A percentile compares a stretch with the other conserved stretches of the same genome.
phyloP scores from a whole-genome alignment of 768 basidiomycete genomes.

The Mycena filopes region DNA sequence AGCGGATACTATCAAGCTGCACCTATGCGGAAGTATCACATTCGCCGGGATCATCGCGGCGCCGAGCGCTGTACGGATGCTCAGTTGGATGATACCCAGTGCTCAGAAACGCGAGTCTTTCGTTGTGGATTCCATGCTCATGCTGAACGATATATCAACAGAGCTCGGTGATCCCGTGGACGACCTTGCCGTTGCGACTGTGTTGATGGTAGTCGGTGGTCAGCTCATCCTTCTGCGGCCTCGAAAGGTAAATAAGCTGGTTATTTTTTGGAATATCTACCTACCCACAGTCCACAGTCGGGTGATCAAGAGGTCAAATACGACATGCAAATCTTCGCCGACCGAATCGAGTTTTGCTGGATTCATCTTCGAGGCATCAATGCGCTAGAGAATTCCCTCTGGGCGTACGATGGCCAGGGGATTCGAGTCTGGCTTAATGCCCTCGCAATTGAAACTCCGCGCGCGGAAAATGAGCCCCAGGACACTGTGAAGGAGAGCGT shows the following conservation, averaged over 20 bases:
- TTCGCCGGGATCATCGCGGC: conserved; percentile 90
- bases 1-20: conserved; percentile 82
- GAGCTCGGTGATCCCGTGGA: conserved; percentile 95
- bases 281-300: conserved; percentile 56
- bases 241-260: conserved; percentile 65
- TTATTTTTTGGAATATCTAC: background rate
- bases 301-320: conserved; percentile 92
- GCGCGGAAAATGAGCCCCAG: conserved; percentile 44
- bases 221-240: conserved; percentile 91
- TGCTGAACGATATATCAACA: conserved; percentile 44
- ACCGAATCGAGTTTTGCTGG: conserved; percentile 99
- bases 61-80: conserved; percentile 84
- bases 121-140: background rate
- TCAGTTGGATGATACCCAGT: conserved; percentile 97
- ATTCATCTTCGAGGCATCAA: conserved; percentile 95
- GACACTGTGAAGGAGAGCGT: conserved; percentile 90
- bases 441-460: conserved; percentile 81
- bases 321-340: conserved; percentile 96
- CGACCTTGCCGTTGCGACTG: conserved; percentile 93
- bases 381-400: conserved; percentile 94
- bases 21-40: conserved; percentile 93
- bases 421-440: conserved; percentile 97
- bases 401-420: conserved; percentile 93
- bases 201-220: conserved; percentile 95
- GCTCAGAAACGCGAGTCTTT: conserved; percentile 86